Evolutionary conservation across 257 asterid genomes (phyloP), one percentile per base, ranked within the genome.

Genomic region (Solanum rostratum): DNA sequence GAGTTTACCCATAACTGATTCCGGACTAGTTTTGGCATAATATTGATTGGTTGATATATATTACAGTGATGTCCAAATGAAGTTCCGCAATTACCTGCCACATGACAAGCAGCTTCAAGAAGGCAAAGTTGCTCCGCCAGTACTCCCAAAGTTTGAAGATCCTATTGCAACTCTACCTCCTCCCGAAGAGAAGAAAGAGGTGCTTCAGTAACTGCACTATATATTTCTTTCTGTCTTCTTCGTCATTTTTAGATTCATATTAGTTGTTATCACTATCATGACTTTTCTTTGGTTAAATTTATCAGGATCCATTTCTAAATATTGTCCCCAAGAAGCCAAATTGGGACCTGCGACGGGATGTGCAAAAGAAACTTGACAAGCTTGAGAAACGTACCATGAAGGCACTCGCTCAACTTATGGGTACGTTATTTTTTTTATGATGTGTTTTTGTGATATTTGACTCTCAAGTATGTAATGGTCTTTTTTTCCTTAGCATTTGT

Each of bases 321-420:
- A 95, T 97, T 88, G 99, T 97, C 76, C 99, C 99, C 20, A 97
- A 97, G 90, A 97, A 97, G 85, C 98, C 98, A 15, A 97, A 97
- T 85, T 95, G 99, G 99, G 99, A 97, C 85, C 91, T 97, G 84
- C 86, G 97, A 60, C 92, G 98, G 90, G 98, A 97, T 90, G 97
- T 95, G 76, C 99, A 95, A 86, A 97, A 92, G 90, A 95, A 90
- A 88, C 96, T 97, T 39, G 98, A 97, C 87, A 94, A 97, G 91
- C 97, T 95, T 43, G 99, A 97, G 82, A 93, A 91, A 68, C 93
- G 98, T 79, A 94, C 99, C 66, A 98, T 93, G 82, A 97, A 97
- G 90, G 93, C 98, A 41, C 89, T 94, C 90, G 30, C 88, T 73
- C 84, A 80, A 85, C 97, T 97, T 85, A 92, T 90, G 94, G 97